Base-by-base conservation (phyloP, 345 rosid species). In the Clarkia xantiana region DNA sequence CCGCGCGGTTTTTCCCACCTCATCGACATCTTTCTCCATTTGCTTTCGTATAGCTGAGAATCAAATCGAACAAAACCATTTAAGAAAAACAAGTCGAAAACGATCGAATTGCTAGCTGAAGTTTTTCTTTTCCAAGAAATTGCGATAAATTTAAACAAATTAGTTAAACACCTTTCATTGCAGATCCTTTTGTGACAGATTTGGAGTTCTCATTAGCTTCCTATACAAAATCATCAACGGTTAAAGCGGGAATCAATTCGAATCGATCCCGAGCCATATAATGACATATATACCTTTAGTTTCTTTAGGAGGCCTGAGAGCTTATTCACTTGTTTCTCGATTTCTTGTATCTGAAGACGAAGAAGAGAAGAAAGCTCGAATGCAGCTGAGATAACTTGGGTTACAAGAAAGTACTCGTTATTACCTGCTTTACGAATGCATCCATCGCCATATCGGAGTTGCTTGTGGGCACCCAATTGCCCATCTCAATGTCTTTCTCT, bases 181-280 rank as follows among this genome's bases (percentile, higher is more conserved):
- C 80, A 53, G 91, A 80, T 53, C 91, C 97, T 61, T 85, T 90
- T 56, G 97, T 90, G 14, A 90, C 91, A 22, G 95, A 67, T 59
- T 85, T 90, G 1, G 97, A 82, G 44, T 86, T 95, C 76, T 90
- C 97, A 36, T 90, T 88, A 40, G 95, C 86, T 53, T 88, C 94
- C 97, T 90, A 44, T 56, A 45, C 47, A 49, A 11, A 52, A 45
- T 11, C 16, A 54, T 25, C 9, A 2, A 44, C 20, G 16, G 18
- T 14, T 12, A 18, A 14, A 15, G 9, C 14, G 9, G 36, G n/a
- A 13, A 6, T 14, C 23, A 38, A 41, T 14, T 40, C 39, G 14
- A 25, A 17, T 25, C 16, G 9, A 22, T 22, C 25, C 18, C 9
- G 14, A 51, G 11, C 2, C 41, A 14, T 39, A 15, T 18, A 1